Percentiles rank a stretch among this genome's conserved stretches.
phyloP scores from a whole-genome alignment of 2,329 filamentous ascomycete species.

The Aciculosporium take region DNA sequence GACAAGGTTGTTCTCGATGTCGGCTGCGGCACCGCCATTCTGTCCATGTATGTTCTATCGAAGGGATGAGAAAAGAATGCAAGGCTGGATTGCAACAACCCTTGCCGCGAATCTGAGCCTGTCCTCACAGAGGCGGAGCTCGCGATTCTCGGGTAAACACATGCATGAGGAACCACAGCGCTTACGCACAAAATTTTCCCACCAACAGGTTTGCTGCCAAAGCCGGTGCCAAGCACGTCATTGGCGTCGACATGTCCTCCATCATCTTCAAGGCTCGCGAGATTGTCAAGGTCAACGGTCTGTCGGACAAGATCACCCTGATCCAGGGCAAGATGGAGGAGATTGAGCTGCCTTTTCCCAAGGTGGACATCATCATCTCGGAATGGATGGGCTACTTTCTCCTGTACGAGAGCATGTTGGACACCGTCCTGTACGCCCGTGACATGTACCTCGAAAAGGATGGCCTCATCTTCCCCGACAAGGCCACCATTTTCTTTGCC shows the following conservation, averaged over 20 bases:
- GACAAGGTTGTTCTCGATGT: conserved; percentile 80
- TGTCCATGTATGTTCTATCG: conserved; percentile 70
- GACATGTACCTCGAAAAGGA: conserved; percentile 79
- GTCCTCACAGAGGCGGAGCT: too few species aligned
- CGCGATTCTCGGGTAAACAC: neutral
- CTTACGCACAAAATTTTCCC: conserved; percentile 1
- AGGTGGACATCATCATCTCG: conserved; percentile 98
- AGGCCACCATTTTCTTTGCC: conserved; percentile 92
- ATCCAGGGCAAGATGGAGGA: conserved; percentile 99
- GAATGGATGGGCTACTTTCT: conserved; percentile 99
- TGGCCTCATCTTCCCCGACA: conserved; percentile 95
- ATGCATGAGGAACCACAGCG: neutral
- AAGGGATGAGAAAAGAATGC: neutral
- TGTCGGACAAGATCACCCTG: conserved; percentile 91
- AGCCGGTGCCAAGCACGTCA: conserved; percentile 95
- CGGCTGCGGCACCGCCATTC: conserved; percentile 91
- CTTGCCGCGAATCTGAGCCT: neutral
- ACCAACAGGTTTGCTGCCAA: conserved; percentile 76
- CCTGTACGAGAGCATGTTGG: conserved; percentile 96
- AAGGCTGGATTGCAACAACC: neutral
- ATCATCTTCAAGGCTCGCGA: conserved; percentile 97
- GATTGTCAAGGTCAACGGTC: conserved; percentile 83
- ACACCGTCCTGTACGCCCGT: conserved; percentile 91
- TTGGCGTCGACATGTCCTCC: conserved; percentile 98
- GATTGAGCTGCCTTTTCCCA: conserved; percentile 78